Conservation (phyloP, 2,329 filamentous ascomycete species). For the Scytalidium sp. region DNA sequence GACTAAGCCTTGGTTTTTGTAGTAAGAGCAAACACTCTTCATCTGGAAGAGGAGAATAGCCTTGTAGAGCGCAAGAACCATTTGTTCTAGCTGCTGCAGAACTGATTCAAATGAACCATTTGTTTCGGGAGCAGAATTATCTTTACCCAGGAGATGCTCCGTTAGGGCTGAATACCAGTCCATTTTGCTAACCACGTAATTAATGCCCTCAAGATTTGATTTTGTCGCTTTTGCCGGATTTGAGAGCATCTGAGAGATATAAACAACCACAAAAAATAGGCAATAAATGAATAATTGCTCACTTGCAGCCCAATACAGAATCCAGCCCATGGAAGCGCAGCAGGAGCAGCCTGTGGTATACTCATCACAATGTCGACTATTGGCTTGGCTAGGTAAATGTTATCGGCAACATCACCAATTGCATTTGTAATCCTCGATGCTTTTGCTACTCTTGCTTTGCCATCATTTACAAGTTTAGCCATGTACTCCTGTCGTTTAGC, state of each 20-base stretch:
- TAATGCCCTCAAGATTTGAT: constrained; percentile 3
- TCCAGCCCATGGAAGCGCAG: constrained; percentile 8
- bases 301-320: constrained; percentile 8
- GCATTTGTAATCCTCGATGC: constrained; percentile 5
- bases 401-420: constrained; percentile 6
- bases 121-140: constrained; percentile 2
- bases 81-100: constrained; percentile 17
- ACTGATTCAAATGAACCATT: constrained; percentile 7
- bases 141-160: constrained; percentile 3
- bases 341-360: constrained; percentile 8
- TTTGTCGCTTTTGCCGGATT: constrained; percentile 6
- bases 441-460: constrained; percentile 1
- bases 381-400: constrained; percentile 5
- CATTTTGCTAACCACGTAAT: constrained; percentile 9
- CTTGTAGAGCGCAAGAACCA: constrained; percentile 34
- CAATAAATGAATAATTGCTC: background rate
- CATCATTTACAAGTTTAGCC: constrained; percentile 6
- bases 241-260: constrained; percentile 7
- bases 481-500: constrained; percentile 6
- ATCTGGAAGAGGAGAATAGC: constrained; percentile 38
- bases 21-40: constrained; percentile 35
- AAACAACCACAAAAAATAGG: background rate
- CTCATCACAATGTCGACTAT: constrained; percentile 7
- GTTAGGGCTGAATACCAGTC: constrained; percentile 9
- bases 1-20: constrained; percentile 23